Evolutionary conservation across 495 filamentous ascomycete species (phyloP), one percentile per base, ranked within the genome.

Genomic region (Aspergillus bertholletiae): DNA sequence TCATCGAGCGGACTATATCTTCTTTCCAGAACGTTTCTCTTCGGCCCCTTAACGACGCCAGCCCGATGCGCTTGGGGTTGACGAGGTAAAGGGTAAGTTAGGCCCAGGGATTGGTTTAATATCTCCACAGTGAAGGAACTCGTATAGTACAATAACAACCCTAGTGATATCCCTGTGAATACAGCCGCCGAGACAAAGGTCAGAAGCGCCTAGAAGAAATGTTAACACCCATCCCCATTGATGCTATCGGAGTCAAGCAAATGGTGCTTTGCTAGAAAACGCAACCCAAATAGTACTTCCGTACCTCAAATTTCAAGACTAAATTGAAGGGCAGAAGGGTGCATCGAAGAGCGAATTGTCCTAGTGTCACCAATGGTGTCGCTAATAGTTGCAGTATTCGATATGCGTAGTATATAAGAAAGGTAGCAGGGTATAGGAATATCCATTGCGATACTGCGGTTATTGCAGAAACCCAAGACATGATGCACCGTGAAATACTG

Each of bases 261-360:
- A 22, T 22, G 18, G 3, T 43, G 2, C 18, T 21, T 7, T 9
- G 17, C 8, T 22, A 3, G 27, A 51, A 21, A 12, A 15, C 8
- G 11, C 4, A 20, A 35, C 32, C 5, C 15, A 47, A 44, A 35
- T 40, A 44, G 32, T 40, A 22, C 39, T 52, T 5, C 8, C 70
- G 61, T 78, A 89, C 88, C 83, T 90, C 85, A 49, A 89, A 77
- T 64, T 75, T 84, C 21, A 70, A 69, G 1, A 88, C 61, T 23
- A 86, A 53, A 35, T 57, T 73, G 23, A 78, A 51, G 9, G 77
- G 76, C 18, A 74, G 60, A 40, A 73, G 57, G 46, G 59, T 54
- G n/a, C 67, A 37, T 49, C 67, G 63, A 35, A 80, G 55, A 23
- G 73, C 47, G 30, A 63, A 67, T 35, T 60, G 64, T 23, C 66